Evolutionary conservation across 371 early-diverging fungal genomes (phyloP).

Genomic region (Caulochytrium protostelioides): DNA sequence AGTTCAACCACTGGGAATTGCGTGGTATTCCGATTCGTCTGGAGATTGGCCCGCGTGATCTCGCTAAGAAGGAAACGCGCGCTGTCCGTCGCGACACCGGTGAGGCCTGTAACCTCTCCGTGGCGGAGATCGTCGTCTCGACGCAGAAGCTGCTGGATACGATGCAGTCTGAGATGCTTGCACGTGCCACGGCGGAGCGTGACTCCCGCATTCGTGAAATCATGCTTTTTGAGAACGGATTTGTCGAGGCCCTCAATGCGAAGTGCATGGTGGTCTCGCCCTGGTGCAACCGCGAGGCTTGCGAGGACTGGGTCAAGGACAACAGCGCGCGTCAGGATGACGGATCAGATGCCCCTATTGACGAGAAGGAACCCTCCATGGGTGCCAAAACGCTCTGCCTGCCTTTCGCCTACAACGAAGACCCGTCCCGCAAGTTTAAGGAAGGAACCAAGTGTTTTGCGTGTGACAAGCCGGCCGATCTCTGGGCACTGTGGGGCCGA

Average conservation of each 20-base stretch:
- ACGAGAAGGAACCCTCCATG: constrained; percentile 91
- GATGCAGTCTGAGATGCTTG: constrained; percentile 86
- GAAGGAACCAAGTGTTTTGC: constrained; percentile 30
- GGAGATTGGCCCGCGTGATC: constrained; percentile 95
- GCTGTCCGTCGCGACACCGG: constrained; percentile 77
- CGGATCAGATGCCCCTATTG: constrained; percentile 50
- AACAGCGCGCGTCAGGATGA: constrained; percentile 45
- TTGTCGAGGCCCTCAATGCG: constrained; percentile 67
- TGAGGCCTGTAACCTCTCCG: constrained; percentile 38
- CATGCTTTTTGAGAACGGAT: constrained; percentile 62
- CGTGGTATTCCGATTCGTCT: constrained; percentile 95
- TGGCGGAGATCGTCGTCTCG: constrained; percentile 36
- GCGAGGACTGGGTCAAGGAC: constrained; percentile 96
- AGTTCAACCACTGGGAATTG: constrained; percentile 99
- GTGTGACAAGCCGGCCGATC: constrained; percentile 23
- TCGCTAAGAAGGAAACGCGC: constrained; percentile 57
- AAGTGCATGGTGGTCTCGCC: constrained; percentile 82
- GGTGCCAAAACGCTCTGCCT: constrained; percentile 99
- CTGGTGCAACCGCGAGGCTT: constrained; percentile 85
- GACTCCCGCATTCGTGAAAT: constrained; percentile 57
- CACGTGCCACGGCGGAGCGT: constrained; percentile 58
- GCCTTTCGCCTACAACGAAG: constrained; percentile 73
- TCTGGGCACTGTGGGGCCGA: constrained; percentile 33
- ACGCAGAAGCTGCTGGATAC: constrained; percentile 45
- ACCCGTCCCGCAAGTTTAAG: constrained; percentile 9